phyloP scores from a whole-genome alignment of 257 asterid species.

The Solanum medicagineum region DNA sequence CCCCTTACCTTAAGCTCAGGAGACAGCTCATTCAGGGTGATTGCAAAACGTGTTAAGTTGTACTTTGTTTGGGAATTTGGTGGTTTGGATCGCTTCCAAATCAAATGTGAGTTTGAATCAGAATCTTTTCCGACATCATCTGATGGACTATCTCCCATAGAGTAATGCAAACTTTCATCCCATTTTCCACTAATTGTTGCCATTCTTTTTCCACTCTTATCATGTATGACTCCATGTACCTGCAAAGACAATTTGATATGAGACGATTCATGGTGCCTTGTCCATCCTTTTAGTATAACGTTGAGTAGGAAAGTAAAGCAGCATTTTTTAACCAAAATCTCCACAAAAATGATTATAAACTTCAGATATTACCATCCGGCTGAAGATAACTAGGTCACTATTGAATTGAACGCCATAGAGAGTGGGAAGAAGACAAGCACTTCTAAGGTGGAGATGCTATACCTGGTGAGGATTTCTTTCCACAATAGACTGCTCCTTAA shows the following conservation, averaged over 20 bases:
- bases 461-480: constrained; percentile 10
- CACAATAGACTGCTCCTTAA: constrained; percentile 6
- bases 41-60: constrained; percentile 11
- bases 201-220: constrained; percentile 2
- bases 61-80: constrained; percentile 6
- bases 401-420: neutral
- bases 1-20: constrained; percentile 10
- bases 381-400: neutral
- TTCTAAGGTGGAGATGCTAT: neutral
- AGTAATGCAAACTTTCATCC: constrained; percentile 11
- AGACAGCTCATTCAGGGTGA: constrained; percentile 12
- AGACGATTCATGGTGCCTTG: neutral
- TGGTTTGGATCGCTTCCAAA: constrained; percentile 13
- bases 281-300: neutral
- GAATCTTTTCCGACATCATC: neutral
- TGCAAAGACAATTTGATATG: neutral
- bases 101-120: constrained; percentile 4
- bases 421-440: neutral
- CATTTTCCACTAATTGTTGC: constrained; percentile 12
- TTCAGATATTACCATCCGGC: neutral
- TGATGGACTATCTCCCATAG: neutral
- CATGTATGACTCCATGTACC: constrained; percentile 9
- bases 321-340: neutral
- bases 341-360: neutral
- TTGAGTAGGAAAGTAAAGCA: neutral